Base-by-base conservation (phyloP, 75 land plant species). In the Cryptomeria japonica region DNA sequence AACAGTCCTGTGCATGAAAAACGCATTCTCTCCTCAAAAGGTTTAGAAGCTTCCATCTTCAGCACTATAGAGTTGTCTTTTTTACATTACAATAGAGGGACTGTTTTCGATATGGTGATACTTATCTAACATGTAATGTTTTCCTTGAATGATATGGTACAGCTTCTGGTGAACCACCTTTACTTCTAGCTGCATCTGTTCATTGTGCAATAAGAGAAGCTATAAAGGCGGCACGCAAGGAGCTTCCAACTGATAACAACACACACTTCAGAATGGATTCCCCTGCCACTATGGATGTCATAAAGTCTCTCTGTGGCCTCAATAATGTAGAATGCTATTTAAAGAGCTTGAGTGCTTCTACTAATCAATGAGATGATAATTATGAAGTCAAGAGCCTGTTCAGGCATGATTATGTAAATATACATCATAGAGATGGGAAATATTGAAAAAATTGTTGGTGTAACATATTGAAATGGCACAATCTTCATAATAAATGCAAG, bases 11-110 rank as follows among this genome's bases (percentile, higher is more conserved):
- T 92, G 64, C 98, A 94, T 88, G 32, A 93, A 84, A 90, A 93
- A 7, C 95, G 97, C 7, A 84, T 97, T 83, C 96, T 95, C 61
- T 97, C 99, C 12, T 97, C 99, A 4, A 97, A 97, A 93, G 96
- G 98, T 94, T 87, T 79, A 88, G 19, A 3, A 41, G 37, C 82
- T 14, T 3, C 14, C 15, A 18, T 38, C 42, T 79, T 15, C 80
- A 39, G 80, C 80, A 78, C 80, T 16, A 56, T 15, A 56, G 19
- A 79, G 19, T 37, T 79, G 47, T 70, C 73, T 3, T 70, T 70
- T 22, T 25, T 36, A 78, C 22, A 36, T 78, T 37, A 19, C 42
- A 39, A 39, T 7, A 79, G 1, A 39, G 82, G 22, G 18, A 5
- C 3, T 19, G 46, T 79, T 79, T 31, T 34, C 18, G 6, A 18